Evolutionary conservation across 1,139 yeast genomes (phyloP), one percentile per base, ranked within the genome.

Genomic region (Hyphopichia fennica): DNA sequence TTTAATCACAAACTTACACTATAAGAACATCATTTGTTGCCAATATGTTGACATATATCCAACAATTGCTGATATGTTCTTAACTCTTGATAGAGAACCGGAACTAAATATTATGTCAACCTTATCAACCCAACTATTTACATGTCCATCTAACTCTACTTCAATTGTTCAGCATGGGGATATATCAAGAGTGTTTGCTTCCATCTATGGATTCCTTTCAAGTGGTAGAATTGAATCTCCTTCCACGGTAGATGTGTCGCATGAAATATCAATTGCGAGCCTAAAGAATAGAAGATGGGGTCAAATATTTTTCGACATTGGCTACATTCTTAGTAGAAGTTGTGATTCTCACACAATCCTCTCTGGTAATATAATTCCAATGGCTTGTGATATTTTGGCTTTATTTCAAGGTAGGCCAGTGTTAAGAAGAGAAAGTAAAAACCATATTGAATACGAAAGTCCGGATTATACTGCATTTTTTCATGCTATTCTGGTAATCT

Each of bases 371-470:
- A 61, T 68, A 7, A 60, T 77, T 2, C 72, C 82, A 2, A 63
- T 76, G 63, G 77, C 83, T 3, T 81, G 84, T 47, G 93, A 82
- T 56, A 78, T 84, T 41, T 62, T 86, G 40, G 72, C 77, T 20
- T 68, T 88, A 22, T 89, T 91, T 57, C 96, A 91, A 60, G 95
- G 96, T 2, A 76, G 82, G 40, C 87, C 95, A 1, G 84, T 87
- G 0, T 67, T 89, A 54, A 77, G 75, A 50, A 73, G 98, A 48
- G 96, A 89, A 56, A 79, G 81, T n/a, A 73, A 77, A 13, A 82
- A 81, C 45, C 99, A 93, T 60, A 89, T 93, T 11, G 97, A 91
- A 57, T 93, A 87, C 57, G 99, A 93, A 57, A 84, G 84, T 37
- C 89, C 88, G 17, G 90, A 87, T 41, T 91, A 93, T 72, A 83